Base-by-base conservation (phyloP, 2,329 filamentous ascomycete species). In the Aspergillus phoenicis region DNA sequence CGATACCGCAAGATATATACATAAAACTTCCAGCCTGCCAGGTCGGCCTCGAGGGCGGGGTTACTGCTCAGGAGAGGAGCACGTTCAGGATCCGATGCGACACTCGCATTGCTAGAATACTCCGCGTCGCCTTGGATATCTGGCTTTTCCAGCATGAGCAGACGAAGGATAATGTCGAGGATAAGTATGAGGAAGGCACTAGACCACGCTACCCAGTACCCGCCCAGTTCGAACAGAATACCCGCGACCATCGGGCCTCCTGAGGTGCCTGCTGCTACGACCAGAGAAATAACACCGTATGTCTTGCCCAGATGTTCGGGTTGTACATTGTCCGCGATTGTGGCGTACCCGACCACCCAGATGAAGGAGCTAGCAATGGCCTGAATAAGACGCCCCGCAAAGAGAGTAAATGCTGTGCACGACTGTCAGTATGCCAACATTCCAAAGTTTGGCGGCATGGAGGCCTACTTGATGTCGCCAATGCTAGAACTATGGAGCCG, bases 1-100 rank as follows among this genome's bases (percentile, higher is more conserved):
- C 73, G 75, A 20, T 78, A 77, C 22, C 69, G 70, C 36, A 82
- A 73, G 3, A 83, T 70, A 22, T 73, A 75, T 17, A 80, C 56
- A 24, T 82, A 68, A 6, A 68, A 70, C 2, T 64, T 51, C 26
- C 60, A 39, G 53, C 58, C 59, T 3, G 33, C 58, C 30, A 62
- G 48, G n/a, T 58, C 30, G 1, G 45, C 59, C 24, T 52, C 38
- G 3, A 30, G 2, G 7, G 20, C 10, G 11, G 43, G 24, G 6
- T 26, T 8, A 3, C 48, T 13, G 5, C 39, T 26, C 8, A 66
- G 30, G 4, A 66, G 56, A 30, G 64, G 64, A 13, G 57, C 57
- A 22, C 55, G 61, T 15, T 66, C 64, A 3, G 58, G 39, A 22
- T 59, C 39, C n/a, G 24, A 30, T 22, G 38, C 36, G 8, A 39